Base-by-base conservation (phyloP, 2,329 filamentous ascomycete genomes). In the Pestalotiopsis sp. region DNA sequence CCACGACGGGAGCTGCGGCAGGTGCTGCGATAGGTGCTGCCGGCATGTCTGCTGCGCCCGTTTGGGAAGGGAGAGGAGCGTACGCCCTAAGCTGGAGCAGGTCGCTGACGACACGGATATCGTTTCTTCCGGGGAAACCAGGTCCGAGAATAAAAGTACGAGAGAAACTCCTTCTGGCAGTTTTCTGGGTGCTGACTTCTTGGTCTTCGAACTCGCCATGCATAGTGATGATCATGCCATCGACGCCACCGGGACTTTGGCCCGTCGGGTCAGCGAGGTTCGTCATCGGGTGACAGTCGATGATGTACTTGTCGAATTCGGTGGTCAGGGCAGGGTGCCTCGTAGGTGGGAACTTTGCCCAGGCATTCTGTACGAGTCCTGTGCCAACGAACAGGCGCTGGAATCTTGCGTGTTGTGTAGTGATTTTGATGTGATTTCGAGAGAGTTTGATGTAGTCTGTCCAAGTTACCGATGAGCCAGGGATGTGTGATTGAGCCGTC, bases 151-250 rank as follows among this genome's bases (percentile, higher is more conserved):
- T 83, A 77, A 97, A 94, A 0, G 89, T 92, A 65, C 94, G 90
- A 66, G 94, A 93, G 79, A 97, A 97, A 78, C 92, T 94, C 70
- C 94, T 90, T 73, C 90, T 89, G 49, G 89, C 85, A 58, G 86
- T 87, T 59, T 87, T 85, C 62, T 86, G 83, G 25, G 85, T 86
- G 17, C 80, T 80, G 3, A 82, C 78, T 72, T 92, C 88, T 20
- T 91, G 83, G 77, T 97, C 94, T 63, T 95, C 90, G 70, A 94
- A 97, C 75, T 95, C 92, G 71, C 94, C 93, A 74, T 96, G 92
- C n/a, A 95, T 86, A 7, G 88, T 91, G 72, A 97, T 88, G 64
- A 93, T 86, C 72, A 97, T 87, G 7, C 94, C 93, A 71, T 93
- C 92, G 23, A 95, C 93, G 4, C 93, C 93, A 23, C 83, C 82